phyloP scores from a whole-genome alignment of 768 basidiomycete species.

The Psilocybe sp. region DNA sequence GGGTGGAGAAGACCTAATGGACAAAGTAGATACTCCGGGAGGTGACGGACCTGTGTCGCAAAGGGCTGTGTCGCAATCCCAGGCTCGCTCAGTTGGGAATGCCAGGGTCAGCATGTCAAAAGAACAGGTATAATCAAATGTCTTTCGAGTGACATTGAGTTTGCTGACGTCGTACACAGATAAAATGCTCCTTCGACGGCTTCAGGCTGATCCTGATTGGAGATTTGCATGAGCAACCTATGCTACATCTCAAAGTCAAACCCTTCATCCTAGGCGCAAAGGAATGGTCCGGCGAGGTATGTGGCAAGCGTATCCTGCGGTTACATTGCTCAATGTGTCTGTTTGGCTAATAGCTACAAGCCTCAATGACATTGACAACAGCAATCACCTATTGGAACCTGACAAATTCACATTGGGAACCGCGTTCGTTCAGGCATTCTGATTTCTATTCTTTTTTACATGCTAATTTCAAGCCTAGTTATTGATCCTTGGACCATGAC shows the following conservation, averaged over 20 bases:
- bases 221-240: slow-evolving; percentile 91
- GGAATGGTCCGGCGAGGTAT: slow-evolving; percentile 93
- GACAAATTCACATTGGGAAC: slow-evolving; percentile 98
- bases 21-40: neutral
- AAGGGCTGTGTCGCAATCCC: neutral
- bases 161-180: slow-evolving; percentile 36
- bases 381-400: slow-evolving; percentile 96
- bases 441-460: neutral
- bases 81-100: slow-evolving; percentile 27
- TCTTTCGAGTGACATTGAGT: neutral
- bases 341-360: slow-evolving; percentile 59
- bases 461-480: slow-evolving; percentile 43
- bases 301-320: slow-evolving; percentile 10
- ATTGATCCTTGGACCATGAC: slow-evolving; percentile 96
- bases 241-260: slow-evolving; percentile 85
- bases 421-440: slow-evolving; percentile 45
- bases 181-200: slow-evolving; percentile 85
- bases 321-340: neutral
- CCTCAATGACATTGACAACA: slow-evolving; percentile 76
- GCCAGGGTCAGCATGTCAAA: slow-evolving; percentile 58
- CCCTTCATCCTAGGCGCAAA: slow-evolving; percentile 80
- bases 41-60: neutral
- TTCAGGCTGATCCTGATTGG: slow-evolving; percentile 93
- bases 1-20: neutral
- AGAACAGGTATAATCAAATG: slow-evolving; percentile 61